Base-by-base conservation (phyloP, 2,329 filamentous ascomycete genomes). In the Penicillium sp. region DNA sequence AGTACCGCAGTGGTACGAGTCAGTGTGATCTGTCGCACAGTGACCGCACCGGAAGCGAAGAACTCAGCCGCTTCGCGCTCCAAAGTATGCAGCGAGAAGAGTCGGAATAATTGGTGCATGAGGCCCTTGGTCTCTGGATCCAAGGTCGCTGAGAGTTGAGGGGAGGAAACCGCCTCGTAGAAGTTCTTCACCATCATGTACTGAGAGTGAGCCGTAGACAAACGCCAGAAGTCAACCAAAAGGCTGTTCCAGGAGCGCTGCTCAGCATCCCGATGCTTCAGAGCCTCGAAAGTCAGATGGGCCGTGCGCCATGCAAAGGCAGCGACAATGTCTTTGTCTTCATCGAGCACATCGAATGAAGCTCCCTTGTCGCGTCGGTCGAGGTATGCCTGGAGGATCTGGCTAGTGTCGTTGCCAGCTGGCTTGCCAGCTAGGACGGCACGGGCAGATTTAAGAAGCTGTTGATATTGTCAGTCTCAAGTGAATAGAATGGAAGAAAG, bases 131-230 rank as follows among this genome's bases (percentile, higher is more conserved):
- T 89, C 55, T 82, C 79, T 0, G 79, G 67, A 68, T 87, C 84
- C 31, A 90, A 76, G 17, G 82, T 78, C 13, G 79, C 72, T n/a
- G 74, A 74, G 12, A 84, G 81, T 8, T 80, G 69, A 7, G 81
- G 76, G 6, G 80, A 80, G 38, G 86, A 84, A 21, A 93, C 84
- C 2, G 84, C 80, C 4, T 86, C 80, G 76, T 94, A 90, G 78
- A 91, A 92, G 78, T 87, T 89, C 81, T 89, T 91, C 62, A 91
- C 88, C 0, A 91, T 83, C 65, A 91, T 82, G 74, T 91, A 91
- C 73, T 92, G 88, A 0, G 87, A 88, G 71, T 90, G 88, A 0
- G 89, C 89, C 6, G 88, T 90, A 57, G 83, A 87, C 6, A 92
- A 83, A 43, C 88, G 86, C 83, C 87, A 90, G 77, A 92, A 91